phyloP scores from a whole-genome alignment of 441 rosid genomes.

The Populus tomentosa region DNA sequence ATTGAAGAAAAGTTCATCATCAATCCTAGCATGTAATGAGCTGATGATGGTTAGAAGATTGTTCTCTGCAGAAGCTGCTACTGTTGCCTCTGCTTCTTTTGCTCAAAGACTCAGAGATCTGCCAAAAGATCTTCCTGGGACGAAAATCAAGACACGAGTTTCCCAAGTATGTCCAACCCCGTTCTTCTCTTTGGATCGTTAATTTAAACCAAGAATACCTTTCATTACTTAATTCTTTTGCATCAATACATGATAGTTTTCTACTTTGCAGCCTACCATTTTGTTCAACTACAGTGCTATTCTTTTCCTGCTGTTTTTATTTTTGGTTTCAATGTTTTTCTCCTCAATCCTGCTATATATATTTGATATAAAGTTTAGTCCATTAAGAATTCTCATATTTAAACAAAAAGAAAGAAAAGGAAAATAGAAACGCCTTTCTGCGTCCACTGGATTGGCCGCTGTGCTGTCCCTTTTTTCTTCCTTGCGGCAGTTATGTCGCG shows the following conservation, averaged over 20 bases:
- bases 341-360: too few relatives aligned
- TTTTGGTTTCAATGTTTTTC: not conserved
- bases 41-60: constrained; percentile 23
- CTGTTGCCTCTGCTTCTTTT: constrained; percentile 40
- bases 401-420: not conserved
- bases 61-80: constrained; percentile 42
- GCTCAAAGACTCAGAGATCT: constrained; percentile 64
- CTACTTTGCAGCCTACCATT: not conserved
- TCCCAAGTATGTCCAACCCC: constrained; percentile 35
- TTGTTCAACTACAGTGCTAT: not conserved
- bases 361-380: too few relatives aligned
- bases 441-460: not conserved
- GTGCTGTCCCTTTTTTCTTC: not conserved
- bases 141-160: constrained; percentile 55
- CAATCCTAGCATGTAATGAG: constrained; percentile 15
- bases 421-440: not conserved
- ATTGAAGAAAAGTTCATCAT: constrained; percentile 25
- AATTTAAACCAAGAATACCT: not conserved
- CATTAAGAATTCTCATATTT: not conserved
- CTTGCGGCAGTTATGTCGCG: not conserved
- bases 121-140: constrained; percentile 55
- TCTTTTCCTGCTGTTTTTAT: not conserved
- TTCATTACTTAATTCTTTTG: not conserved
- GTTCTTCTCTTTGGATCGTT: not conserved
- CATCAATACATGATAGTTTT: not conserved